Evolutionary conservation across 768 basidiomycete genomes (phyloP), one percentile per base, ranked within the genome.

Genomic region (Suillus discolor): DNA sequence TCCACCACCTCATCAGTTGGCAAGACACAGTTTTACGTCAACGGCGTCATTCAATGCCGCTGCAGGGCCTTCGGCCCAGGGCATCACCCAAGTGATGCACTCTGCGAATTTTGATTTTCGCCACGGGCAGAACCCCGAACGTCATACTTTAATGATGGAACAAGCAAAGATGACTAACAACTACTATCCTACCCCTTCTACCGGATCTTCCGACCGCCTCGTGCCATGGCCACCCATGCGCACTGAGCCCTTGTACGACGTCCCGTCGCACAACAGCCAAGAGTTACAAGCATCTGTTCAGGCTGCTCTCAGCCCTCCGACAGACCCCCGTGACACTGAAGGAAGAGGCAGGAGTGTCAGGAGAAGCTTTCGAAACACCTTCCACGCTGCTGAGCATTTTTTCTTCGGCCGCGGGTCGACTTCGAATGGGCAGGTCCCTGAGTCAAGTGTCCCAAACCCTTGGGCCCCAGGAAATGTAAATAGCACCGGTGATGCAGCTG

Each of bases 381-480:
- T 92, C 54, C 86, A 82, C 63, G 87, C 85, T 42, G 90, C 91
- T 13, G 90, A 92, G 71, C 86, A 89, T 63, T 83, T 91, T 66
- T 76, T 90, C 42, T 90, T 91, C 65, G 88, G 89, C n/a, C 82
- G 88, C 36, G 73, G 76, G 45, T 75, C 79, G 11, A 55, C 74
- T 42, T 71, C 76, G 31, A 76, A 70, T 60, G 53, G 54, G 47
- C 47, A 66, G 47, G 49, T 41, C 34, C 41, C 59, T 1, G 59
- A 60, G 41, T 28, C 59, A 18, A 57, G 54, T n/a, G 36, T 39
- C 23, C 15, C 31, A 23, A 65, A 45, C 45, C 23, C 38, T 23
- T 66, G 65, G 63, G 39, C 44, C 49, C 61, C 47, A 12, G 64
- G 63, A 60, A 57, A 62, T 60, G 55, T 57, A 45, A 72, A 74